Evolutionary conservation across 2,329 filamentous ascomycete genomes (phyloP).

Genomic region (Arthroderma uncinatum): DNA sequence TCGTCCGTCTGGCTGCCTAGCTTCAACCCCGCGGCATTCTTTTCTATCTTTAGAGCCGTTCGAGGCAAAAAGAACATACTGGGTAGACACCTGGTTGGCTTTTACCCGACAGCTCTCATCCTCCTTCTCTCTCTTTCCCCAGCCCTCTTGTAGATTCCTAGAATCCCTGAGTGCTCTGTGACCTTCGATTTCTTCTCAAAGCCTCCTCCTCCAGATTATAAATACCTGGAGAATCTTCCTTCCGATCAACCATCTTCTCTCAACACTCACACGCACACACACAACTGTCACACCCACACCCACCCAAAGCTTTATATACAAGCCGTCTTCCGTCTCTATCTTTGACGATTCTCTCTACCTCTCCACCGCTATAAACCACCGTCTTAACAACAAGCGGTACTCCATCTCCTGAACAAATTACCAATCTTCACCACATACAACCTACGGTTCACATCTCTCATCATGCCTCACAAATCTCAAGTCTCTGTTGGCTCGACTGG

Average conservation of each 20-base stretch:
- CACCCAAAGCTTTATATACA: background rate
- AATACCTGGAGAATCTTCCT: constrained; percentile 5
- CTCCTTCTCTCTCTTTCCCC: background rate
- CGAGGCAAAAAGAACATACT: background rate
- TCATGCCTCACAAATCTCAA: constrained; percentile 4
- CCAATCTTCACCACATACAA: background rate
- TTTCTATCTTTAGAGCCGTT: background rate
- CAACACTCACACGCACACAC: no score
- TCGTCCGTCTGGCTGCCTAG: background rate
- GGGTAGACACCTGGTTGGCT: constrained; percentile 3
- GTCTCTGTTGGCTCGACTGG: background rate
- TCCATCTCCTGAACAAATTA: background rate
- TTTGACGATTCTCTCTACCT: background rate
- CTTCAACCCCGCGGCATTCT: background rate
- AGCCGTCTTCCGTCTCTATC: background rate
- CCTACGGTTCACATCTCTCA: background rate
- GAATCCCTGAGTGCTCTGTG: constrained; percentile 3
- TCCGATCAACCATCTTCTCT: background rate
- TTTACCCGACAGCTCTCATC: background rate
- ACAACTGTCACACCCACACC: background rate
- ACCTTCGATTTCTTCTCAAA: background rate
- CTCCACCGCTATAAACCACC: background rate
- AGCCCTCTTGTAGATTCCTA: constrained; percentile 1
- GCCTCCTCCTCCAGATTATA: constrained; percentile 2
- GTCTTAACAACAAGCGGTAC: background rate